phyloP scores from a whole-genome alignment of 2,329 filamentous ascomycete species.

The Ophiostoma sp. region DNA sequence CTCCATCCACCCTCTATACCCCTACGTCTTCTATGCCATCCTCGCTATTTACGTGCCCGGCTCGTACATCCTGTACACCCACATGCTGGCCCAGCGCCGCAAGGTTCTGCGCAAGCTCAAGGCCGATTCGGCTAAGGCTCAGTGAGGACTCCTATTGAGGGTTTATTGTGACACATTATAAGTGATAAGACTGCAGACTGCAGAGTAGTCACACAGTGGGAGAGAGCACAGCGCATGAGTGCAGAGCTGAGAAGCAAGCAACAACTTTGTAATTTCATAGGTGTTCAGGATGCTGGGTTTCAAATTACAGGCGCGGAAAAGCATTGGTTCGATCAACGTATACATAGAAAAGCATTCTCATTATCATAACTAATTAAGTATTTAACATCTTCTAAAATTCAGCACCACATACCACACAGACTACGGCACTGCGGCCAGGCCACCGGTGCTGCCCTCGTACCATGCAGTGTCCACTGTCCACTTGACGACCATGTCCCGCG shows the following conservation, averaged over 20 bases:
- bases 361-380: neutral
- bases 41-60: slow-evolving; percentile 39
- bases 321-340: neutral
- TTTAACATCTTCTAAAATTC: neutral
- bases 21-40: slow-evolving; percentile 36
- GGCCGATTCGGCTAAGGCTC: slow-evolving; percentile 39
- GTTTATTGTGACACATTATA: neutral
- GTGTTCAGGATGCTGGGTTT: neutral
- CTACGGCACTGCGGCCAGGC: neutral
- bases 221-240: neutral
- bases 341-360: slow-evolving; percentile 8
- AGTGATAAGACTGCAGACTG: slow-evolving; percentile 17
- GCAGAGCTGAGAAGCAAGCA: neutral
- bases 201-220: neutral
- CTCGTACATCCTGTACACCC: slow-evolving; percentile 78
- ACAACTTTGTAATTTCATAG: neutral
- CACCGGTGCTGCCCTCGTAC: slow-evolving; percentile 51
- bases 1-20: slow-evolving; percentile 44
- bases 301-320: neutral
- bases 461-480: slow-evolving; percentile 63
- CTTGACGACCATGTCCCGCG: slow-evolving; percentile 56
- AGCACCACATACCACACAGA: neutral
- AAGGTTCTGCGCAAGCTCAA: slow-evolving; percentile 67
- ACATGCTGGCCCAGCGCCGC: slow-evolving; percentile 88
- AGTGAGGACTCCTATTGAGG: slow-evolving; percentile 29